Conservation (phyloP, 2,329 filamentous ascomycete genomes). For the Aspergillus fijiensis region DNA sequence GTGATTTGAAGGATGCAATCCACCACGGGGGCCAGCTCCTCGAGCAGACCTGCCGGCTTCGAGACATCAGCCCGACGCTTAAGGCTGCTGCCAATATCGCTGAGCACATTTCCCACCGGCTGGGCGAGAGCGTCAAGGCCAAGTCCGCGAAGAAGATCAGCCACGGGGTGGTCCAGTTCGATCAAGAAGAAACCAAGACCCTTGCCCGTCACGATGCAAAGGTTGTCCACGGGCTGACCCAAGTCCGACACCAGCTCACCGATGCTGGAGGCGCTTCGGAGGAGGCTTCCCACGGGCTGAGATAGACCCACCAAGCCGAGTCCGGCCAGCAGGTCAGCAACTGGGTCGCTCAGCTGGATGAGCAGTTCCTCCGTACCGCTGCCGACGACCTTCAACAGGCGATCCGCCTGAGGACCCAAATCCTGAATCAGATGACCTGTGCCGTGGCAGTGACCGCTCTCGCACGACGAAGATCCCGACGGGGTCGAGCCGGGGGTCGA, state of each 20-base stretch:
- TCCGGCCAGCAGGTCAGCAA: slow-evolving; percentile 27
- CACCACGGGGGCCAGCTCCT: slow-evolving; percentile 11
- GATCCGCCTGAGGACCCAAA: slow-evolving; percentile 31
- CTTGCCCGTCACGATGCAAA: slow-evolving; percentile 23
- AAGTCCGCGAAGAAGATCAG: slow-evolving; percentile 12
- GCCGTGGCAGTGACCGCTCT: slow-evolving; percentile 18
- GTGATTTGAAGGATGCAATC: slow-evolving; percentile 13
- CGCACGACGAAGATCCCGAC: slow-evolving; percentile 10
- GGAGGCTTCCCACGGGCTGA: slow-evolving; percentile 28
- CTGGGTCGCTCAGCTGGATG: slow-evolving; percentile 30
- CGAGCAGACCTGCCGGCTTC: slow-evolving; percentile 11
- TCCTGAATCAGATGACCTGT: slow-evolving; percentile 33
- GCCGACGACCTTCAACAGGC: slow-evolving; percentile 32
- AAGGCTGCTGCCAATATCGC: slow-evolving; percentile 12
- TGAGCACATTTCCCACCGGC: slow-evolving; percentile 17
- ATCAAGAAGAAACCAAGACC: slow-evolving; percentile 12
- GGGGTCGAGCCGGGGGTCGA: neutral
- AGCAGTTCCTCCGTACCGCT: slow-evolving; percentile 28
- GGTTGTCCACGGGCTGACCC: slow-evolving; percentile 19
- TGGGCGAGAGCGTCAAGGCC: slow-evolving; percentile 13
- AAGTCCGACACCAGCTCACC: slow-evolving; percentile 29
- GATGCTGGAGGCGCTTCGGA: slow-evolving; percentile 25
- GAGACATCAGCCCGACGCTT: slow-evolving; percentile 9
- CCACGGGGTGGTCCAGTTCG: slow-evolving; percentile 11
- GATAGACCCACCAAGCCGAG: slow-evolving; percentile 30